These are phyloP conservation scores for Trifolium pratense DNA, from an alignment of 306 rosid species.

Conservation along the genomic window DNA sequence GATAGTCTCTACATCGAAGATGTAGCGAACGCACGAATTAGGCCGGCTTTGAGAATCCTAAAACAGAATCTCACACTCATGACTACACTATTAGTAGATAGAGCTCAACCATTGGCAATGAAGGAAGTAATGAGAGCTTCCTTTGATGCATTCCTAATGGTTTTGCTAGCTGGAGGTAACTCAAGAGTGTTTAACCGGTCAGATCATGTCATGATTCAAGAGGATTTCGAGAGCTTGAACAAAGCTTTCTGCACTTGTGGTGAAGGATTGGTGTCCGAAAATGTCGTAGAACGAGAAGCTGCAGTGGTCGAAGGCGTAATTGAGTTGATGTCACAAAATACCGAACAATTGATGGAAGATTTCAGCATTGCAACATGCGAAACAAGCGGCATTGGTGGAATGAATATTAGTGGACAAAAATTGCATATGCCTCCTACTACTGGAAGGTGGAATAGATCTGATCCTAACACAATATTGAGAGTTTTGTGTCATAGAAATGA, in stretches of 20 bases:
- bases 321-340: slow-evolving; percentile 64
- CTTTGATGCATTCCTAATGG: slow-evolving; percentile 89
- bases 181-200: slow-evolving; percentile 63
- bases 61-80: slow-evolving; percentile 82
- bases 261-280: slow-evolving; percentile 79
- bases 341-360: slow-evolving; percentile 89
- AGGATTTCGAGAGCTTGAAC: slow-evolving; percentile 80
- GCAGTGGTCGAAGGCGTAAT: slow-evolving; percentile 76
- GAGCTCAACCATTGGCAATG: slow-evolving; percentile 81
- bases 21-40: slow-evolving; percentile 68
- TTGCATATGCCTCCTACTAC: slow-evolving; percentile 93
- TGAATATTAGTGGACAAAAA: slow-evolving; percentile 59
- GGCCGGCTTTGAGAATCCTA: slow-evolving; percentile 69
- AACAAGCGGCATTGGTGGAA: slow-evolving; percentile 68
- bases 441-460: slow-evolving; percentile 84
- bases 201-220: slow-evolving; percentile 67
- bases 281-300: slow-evolving; percentile 76
- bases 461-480: slow-evolving; percentile 88
- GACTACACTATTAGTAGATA: slow-evolving; percentile 63
- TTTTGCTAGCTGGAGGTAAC: slow-evolving; percentile 85
- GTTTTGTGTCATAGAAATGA: slow-evolving; percentile 89
- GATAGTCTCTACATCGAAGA: slow-evolving; percentile 69
- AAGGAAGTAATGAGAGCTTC: slow-evolving; percentile 89
- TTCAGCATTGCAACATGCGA: slow-evolving; percentile 77
- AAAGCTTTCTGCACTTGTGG: slow-evolving; percentile 70